Evolutionary conservation across 257 asterid species (phyloP), one percentile per base, ranked within the genome.

Genomic region (Nicotiana undulata): DNA sequence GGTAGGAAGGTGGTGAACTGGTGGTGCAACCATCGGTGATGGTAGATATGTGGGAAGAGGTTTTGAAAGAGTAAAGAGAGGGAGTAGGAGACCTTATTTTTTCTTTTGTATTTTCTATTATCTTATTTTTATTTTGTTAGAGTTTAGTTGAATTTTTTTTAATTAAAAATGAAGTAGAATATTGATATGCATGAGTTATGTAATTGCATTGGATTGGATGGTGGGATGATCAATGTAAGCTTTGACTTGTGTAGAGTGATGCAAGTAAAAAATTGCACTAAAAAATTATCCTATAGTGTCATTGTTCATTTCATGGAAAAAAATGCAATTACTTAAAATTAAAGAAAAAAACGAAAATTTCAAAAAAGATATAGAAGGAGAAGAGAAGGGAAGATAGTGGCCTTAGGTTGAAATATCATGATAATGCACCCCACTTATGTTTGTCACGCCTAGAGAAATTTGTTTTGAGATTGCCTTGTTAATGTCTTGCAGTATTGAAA

Each of bases 391-490:
- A 78, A 37, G 70, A 74, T 79, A 85, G 83, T 79, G 87, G 86
- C 17, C 53, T 88, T 80, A 87, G 86, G 84, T 86, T 87, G 83
- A 84, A 83, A 87, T 85, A 88, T 89, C 89, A 93, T 93, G 88
- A 95, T 93, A 88, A 86, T 89, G 97, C 97, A 89, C 92, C 93
- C 97, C 95, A 94, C 95, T 92, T 81, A 75, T 60, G 87, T 84
- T 83, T 82, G 90, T 91, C 98, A 94, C 96, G 98, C 98, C 95
- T 90, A 85, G 75, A 77, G 77, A 80, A 63, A 63, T 15, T 37
- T 44, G 15, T 74, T 88, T 88, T 70, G 89, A 84, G 87, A 82
- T 85, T 85, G 87, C 79, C 29, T 51, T 46, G 40, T 46, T 72
- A 12, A 46, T 72, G 78, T 72, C 40, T 72, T 22, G 78, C 16